Evolutionary conservation across 139 green algal species (phyloP).

Genomic region (Mesostigma viride): DNA sequence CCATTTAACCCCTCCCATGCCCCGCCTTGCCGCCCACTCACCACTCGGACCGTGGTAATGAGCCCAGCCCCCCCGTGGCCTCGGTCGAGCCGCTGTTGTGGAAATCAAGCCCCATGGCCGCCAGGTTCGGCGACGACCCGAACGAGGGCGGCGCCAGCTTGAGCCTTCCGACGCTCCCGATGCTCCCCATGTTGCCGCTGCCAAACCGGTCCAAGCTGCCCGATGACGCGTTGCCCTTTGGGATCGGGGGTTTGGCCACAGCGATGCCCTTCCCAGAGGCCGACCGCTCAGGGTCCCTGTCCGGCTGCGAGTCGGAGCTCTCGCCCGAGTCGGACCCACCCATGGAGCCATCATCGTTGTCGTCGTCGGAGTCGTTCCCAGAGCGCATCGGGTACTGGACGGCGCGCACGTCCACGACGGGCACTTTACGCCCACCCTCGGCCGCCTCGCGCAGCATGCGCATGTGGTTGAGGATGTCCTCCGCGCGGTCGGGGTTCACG

Average conservation of each 20-base stretch:
- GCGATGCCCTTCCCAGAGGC: no score
- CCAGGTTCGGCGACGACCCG: conserved; percentile 34
- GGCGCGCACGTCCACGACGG: not conserved
- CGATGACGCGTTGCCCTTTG: not conserved
- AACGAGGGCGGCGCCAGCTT: conserved; percentile 19
- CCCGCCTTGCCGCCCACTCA: not conserved
- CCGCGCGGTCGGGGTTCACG: conserved; percentile 46
- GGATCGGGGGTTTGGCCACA: not conserved
- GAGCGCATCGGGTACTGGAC: not conserved
- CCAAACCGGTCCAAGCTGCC: not conserved
- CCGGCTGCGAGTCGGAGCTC: no score
- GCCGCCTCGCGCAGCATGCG: conserved; percentile 73
- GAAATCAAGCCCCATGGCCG: conserved; percentile 10
- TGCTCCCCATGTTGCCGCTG: not conserved
- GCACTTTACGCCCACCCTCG: conserved; percentile 41
- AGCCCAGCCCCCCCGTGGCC: not conserved
- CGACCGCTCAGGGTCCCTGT: no score
- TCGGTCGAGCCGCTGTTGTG: not conserved
- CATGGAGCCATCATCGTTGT: not conserved
- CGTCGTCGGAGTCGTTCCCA: not conserved
- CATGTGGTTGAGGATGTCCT: conserved; percentile 85
- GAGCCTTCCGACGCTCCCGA: no score
- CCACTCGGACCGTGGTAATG: not conserved
- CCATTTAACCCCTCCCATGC: not conserved
- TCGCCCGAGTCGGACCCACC: no score